A percentile compares a stretch with the other conserved stretches of the same genome.
Conservation (phyloP, 306 rosid genomes). For the Glycine latifolia region DNA sequence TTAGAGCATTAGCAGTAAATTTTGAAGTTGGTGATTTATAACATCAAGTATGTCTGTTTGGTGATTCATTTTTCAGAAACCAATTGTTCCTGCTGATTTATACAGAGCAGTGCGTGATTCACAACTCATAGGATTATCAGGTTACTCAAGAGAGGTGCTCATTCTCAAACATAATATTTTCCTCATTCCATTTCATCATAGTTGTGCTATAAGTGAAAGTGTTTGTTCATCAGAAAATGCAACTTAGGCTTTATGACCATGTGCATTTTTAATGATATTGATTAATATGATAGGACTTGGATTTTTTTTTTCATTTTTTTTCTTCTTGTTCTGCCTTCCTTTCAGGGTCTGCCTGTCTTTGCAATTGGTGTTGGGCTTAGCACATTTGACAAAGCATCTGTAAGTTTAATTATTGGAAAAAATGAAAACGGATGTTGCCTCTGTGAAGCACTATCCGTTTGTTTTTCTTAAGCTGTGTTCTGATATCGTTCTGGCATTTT, state of each 20-base stretch:
- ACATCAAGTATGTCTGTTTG: slow-evolving; percentile 21
- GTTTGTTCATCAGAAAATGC: slow-evolving; percentile 16
- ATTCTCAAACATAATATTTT: slow-evolving; percentile 37
- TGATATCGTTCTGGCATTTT: slow-evolving; percentile 34
- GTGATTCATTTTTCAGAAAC: slow-evolving; percentile 70
- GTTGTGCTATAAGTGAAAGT: neutral
- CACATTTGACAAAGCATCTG: slow-evolving; percentile 97
- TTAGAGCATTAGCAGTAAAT: too few relatives aligned
- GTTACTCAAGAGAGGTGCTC: slow-evolving; percentile 91
- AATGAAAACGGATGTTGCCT: slow-evolving; percentile 9
- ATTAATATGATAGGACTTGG: slow-evolving; percentile 18
- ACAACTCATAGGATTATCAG: slow-evolving; percentile 90
- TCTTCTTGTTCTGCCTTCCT: slow-evolving; percentile 33
- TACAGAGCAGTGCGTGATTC: slow-evolving; percentile 90
- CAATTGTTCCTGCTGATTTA: slow-evolving; percentile 77
- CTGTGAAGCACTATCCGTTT: slow-evolving; percentile 27
- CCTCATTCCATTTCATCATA: slow-evolving; percentile 22
- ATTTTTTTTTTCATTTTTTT: neutral
- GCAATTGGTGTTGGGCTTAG: slow-evolving; percentile 85
- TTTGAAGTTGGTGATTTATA: neutral
- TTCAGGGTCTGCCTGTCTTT: slow-evolving; percentile 91
- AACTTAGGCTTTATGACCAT: neutral
- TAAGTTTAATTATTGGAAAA: slow-evolving; percentile 56
- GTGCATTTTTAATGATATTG: slow-evolving; percentile 3
- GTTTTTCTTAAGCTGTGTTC: neutral